Evolutionary conservation across 805 yeast species (phyloP).

Genomic region (Debaryomyces castellii): DNA sequence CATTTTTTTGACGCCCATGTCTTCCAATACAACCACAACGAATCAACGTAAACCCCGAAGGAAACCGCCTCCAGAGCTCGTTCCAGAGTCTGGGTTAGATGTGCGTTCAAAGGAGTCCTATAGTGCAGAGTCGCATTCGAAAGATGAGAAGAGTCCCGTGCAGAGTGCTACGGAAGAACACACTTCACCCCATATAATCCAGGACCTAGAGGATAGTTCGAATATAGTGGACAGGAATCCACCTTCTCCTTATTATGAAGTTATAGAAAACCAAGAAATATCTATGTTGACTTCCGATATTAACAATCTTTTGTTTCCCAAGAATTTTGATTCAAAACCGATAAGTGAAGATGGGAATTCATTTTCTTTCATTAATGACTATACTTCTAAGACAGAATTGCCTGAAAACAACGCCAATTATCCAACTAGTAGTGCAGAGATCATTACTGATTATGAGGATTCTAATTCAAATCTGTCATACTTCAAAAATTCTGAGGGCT

Average conservation of each 20-base stretch:
- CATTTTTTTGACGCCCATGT: background rate
- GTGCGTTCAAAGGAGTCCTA: background rate
- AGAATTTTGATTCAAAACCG: background rate
- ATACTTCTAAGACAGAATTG: background rate
- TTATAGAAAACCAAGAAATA: background rate
- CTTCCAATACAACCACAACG: background rate
- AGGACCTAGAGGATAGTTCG: background rate
- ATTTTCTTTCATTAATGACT: background rate
- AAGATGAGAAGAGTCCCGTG: no score
- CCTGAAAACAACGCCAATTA: background rate
- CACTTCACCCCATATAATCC: background rate
- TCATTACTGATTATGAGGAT: background rate
- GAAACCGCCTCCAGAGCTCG: conserved; percentile 6
- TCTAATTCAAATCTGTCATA: background rate
- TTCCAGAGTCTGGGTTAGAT: background rate
- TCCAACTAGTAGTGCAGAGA: background rate
- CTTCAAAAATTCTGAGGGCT: background rate
- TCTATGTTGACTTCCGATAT: background rate
- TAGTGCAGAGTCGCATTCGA: background rate
- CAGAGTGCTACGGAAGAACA: background rate
- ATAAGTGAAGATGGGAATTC: background rate
- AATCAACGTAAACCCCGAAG: conserved; percentile 1
- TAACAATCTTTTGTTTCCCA: background rate
- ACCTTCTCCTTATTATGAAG: background rate
- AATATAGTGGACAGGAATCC: background rate